These are phyloP conservation scores for Mesembryanthemum crystallinum DNA, from an alignment of 148 eudicot species.

Conservation along the genomic window DNA sequence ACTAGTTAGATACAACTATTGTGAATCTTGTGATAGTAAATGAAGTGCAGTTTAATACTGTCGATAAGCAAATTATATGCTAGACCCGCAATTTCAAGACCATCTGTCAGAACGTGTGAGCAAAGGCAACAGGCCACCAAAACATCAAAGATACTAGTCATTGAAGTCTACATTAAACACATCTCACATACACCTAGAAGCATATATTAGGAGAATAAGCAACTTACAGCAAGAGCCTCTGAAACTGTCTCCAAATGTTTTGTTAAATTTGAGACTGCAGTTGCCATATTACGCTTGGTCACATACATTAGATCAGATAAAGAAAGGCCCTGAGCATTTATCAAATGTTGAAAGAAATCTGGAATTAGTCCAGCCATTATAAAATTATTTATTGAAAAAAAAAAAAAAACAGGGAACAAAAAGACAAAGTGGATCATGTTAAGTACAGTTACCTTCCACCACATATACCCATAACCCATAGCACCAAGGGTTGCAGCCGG, in stretches of 20 bases:
- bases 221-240: conserved; percentile 71
- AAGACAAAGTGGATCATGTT: not conserved
- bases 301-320: conserved; percentile 97
- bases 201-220: not conserved
- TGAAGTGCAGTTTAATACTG: not conserved
- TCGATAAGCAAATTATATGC: not conserved
- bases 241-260: conserved; percentile 72
- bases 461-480: conserved; percentile 92
- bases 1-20: not conserved
- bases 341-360: not conserved
- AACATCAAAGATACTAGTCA: not conserved
- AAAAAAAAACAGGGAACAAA: not conserved
- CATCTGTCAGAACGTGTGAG: not conserved
- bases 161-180: not conserved
- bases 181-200: not conserved
- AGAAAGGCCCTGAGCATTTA: conserved; percentile 54
- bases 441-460: conserved; percentile 81
- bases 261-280: conserved; percentile 76
- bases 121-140: not conserved
- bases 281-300: conserved; percentile 74
- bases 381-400: not conserved
- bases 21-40: not conserved
- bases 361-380: not conserved
- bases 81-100: not conserved
- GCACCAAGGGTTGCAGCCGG: conserved; percentile 87